phyloP scores from a whole-genome alignment of 2,329 filamentous ascomycete genomes.

The Grosmannia serpens region DNA sequence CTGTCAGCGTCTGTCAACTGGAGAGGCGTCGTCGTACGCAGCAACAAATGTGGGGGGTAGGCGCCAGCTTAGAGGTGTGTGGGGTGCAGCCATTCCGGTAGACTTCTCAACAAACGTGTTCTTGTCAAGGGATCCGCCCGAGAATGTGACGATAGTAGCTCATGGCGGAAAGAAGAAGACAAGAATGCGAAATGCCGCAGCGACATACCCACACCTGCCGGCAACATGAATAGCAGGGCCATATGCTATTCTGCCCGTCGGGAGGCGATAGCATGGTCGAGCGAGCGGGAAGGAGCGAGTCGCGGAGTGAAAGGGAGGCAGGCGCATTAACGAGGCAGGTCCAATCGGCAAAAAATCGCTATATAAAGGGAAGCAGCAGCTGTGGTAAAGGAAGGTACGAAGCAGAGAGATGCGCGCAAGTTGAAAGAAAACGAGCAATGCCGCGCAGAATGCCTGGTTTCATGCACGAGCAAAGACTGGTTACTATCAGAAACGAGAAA shows the following conservation, averaged over 20 bases:
- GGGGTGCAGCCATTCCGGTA: background rate
- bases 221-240: constrained; percentile 23
- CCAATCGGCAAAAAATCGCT: background rate
- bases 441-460: too few relatives aligned
- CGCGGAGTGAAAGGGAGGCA: background rate
- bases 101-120: background rate
- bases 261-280: constrained; percentile 4
- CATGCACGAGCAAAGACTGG: background rate
- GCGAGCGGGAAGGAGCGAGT: background rate
- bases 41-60: too few relatives aligned
- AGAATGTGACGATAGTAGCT: background rate
- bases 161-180: background rate
- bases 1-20: background rate
- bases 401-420: background rate
- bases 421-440: too few relatives aligned
- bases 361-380: background rate
- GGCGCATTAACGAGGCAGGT: background rate
- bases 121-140: background rate
- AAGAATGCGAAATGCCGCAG: background rate
- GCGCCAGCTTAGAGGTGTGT: background rate
- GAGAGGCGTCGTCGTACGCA: background rate
- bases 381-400: background rate
- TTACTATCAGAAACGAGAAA: background rate
- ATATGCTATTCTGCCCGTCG: constrained; percentile 8
- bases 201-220: constrained; percentile 19